Percentiles rank a stretch among this genome's conserved stretches.
Conservation (phyloP, 2,329 filamentous ascomycete genomes). For the Clarireedia monteithiana region DNA sequence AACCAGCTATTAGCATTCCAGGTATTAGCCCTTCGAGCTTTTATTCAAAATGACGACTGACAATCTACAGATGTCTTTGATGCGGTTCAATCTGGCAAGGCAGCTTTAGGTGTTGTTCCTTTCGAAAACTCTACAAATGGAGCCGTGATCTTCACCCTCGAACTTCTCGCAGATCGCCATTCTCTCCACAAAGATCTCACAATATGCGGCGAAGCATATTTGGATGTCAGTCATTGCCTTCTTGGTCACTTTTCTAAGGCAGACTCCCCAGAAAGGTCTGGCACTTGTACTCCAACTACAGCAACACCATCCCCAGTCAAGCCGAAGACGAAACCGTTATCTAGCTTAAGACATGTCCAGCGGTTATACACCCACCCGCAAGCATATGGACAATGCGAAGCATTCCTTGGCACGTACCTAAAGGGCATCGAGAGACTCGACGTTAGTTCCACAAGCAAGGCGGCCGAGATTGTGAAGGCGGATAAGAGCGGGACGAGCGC, state of each 20-base stretch:
- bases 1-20: slow-evolving; percentile 13
- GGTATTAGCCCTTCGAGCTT: slow-evolving; percentile 11
- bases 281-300: slow-evolving; percentile 43
- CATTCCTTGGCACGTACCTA: slow-evolving; percentile 63
- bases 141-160: slow-evolving; percentile 81
- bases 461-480: slow-evolving; percentile 66
- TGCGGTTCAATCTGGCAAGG: slow-evolving; percentile 59
- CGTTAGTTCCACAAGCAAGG: slow-evolving; percentile 76
- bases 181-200: slow-evolving; percentile 57
- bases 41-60: neutral
- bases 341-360: slow-evolving; percentile 53
- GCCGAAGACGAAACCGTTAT: slow-evolving; percentile 40
- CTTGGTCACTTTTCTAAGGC: slow-evolving; percentile 43
- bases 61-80: slow-evolving; percentile 68
- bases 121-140: slow-evolving; percentile 97
- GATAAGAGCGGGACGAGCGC: slow-evolving; percentile 54
- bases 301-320: slow-evolving; percentile 37
- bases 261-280: slow-evolving; percentile 32
- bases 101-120: slow-evolving; percentile 73
- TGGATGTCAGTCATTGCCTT: slow-evolving; percentile 83
- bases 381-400: slow-evolving; percentile 84
- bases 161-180: slow-evolving; percentile 73
- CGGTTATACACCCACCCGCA: slow-evolving; percentile 91
- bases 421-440: slow-evolving; percentile 73
- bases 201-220: slow-evolving; percentile 77